phyloP scores from a whole-genome alignment of 148 eudicot species.

The Fagopyrum homotropicum region DNA sequence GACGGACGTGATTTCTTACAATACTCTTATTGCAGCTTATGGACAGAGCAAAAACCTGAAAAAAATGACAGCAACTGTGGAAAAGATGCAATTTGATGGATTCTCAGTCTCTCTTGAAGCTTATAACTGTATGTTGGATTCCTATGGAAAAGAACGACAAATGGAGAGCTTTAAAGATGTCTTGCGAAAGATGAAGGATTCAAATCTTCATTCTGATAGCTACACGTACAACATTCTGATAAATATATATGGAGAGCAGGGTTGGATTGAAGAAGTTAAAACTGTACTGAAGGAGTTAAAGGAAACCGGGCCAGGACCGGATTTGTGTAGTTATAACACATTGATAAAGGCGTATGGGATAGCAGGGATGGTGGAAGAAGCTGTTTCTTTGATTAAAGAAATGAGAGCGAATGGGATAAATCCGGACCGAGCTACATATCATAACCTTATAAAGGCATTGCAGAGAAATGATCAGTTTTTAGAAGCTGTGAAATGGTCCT shows the following conservation, averaged over 20 bases:
- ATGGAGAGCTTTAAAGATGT: slow-evolving; percentile 72
- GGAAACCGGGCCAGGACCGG: slow-evolving; percentile 63
- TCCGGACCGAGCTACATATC: slow-evolving; percentile 68
- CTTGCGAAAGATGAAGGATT: slow-evolving; percentile 58
- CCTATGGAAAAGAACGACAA: slow-evolving; percentile 71
- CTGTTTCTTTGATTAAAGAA: slow-evolving; percentile 71
- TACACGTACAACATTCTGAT: slow-evolving; percentile 84
- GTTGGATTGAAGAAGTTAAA: slow-evolving; percentile 87
- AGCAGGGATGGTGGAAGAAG: slow-evolving; percentile 94
- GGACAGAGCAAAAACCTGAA: slow-evolving; percentile 47
- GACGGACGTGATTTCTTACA: slow-evolving; percentile 74
- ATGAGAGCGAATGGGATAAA: slow-evolving; percentile 71
- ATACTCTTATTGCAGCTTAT: slow-evolving; percentile 82
- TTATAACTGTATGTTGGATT: slow-evolving; percentile 85
- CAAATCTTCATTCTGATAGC: slow-evolving; percentile 40
- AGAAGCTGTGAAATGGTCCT: slow-evolving; percentile 96
- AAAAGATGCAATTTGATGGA: slow-evolving; percentile 69
- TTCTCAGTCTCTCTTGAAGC: slow-evolving; percentile 91
- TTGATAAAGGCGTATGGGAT: slow-evolving; percentile 95
- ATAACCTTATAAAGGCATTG: slow-evolving; percentile 55
- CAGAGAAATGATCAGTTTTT: slow-evolving; percentile 71
- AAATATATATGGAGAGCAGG: slow-evolving; percentile 79
- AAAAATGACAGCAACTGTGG: slow-evolving; percentile 57
- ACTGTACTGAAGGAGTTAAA: slow-evolving; percentile 58
- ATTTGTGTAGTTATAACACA: slow-evolving; percentile 84